These are phyloP conservation scores for Ramaria sp. DNA, from an alignment of 768 basidiomycete genomes.

Conservation along the genomic window DNA sequence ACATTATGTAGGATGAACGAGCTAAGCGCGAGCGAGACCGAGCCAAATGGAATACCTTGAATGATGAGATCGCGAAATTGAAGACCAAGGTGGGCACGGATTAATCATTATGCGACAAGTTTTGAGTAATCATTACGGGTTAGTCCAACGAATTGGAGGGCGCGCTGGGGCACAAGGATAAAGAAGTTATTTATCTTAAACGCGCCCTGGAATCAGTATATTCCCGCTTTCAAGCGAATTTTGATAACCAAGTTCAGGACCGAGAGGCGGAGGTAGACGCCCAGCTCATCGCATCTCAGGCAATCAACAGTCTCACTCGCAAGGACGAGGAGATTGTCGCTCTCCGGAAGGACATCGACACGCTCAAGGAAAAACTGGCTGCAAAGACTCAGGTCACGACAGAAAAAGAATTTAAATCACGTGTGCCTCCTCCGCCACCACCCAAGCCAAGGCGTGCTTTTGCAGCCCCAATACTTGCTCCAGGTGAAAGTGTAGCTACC, in stretches of 20 bases:
- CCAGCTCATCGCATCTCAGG: slow-evolving; percentile 54
- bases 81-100: slow-evolving; percentile 49
- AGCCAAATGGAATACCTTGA: slow-evolving; percentile 57
- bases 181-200: slow-evolving; percentile 67
- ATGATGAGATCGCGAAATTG: slow-evolving; percentile 62
- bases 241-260: slow-evolving; percentile 36
- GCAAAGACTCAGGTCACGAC: slow-evolving; percentile 39
- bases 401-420: slow-evolving; percentile 64
- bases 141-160: slow-evolving; percentile 48
- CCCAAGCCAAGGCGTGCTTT: slow-evolving; percentile 25
- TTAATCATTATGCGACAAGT: not conserved
- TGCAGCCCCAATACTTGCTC: slow-evolving; percentile 10
- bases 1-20: slow-evolving; percentile 47
- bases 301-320: slow-evolving; percentile 55
- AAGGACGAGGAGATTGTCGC: slow-evolving; percentile 55
- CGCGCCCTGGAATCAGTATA: slow-evolving; percentile 84
- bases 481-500: slow-evolving; percentile 6
- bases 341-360: slow-evolving; percentile 38
- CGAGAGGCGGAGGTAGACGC: slow-evolving; percentile 49
- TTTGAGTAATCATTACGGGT: not conserved
- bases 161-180: slow-evolving; percentile 42
- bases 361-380: slow-evolving; percentile 39
- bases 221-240: slow-evolving; percentile 55
- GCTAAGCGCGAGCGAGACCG: slow-evolving; percentile 68
- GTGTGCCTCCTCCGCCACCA: slow-evolving; percentile 53